These are phyloP conservation scores for Coniella vitis DNA, from an alignment of 2,329 filamentous ascomycete genomes.

Conservation along the genomic window DNA sequence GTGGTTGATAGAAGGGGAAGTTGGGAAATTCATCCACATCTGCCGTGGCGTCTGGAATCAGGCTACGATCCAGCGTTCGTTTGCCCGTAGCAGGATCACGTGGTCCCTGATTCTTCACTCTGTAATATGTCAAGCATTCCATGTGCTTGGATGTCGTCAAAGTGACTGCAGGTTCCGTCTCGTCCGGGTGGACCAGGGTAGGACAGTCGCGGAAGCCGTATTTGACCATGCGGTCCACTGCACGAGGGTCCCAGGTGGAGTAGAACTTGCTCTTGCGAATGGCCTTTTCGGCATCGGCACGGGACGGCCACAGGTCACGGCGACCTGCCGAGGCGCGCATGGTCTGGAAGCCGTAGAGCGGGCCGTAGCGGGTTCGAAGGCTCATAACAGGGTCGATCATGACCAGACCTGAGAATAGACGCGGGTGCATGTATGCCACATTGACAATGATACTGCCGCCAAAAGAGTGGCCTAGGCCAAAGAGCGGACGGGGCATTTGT, in stretches of 20 bases:
- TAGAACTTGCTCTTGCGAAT: conserved; percentile 73
- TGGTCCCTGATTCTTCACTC: conserved; percentile 47
- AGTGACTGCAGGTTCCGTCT: conserved; percentile 44
- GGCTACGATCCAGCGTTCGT: conserved; percentile 31
- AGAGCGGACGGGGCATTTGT: conserved; percentile 71
- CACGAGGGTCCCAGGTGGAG: conserved; percentile 71
- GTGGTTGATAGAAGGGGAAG: conserved; percentile 61
- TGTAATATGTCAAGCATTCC: conserved; percentile 73
- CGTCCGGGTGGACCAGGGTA: conserved; percentile 50
- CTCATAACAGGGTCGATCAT: conserved; percentile 81
- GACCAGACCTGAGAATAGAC: conserved; percentile 67
- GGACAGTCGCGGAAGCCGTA: conserved; percentile 72
- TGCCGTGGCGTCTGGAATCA: conserved; percentile 39
- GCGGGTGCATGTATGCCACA: conserved; percentile 70
- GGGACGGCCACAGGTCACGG: conserved; percentile 76
- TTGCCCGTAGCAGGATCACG: conserved; percentile 27
- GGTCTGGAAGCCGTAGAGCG: conserved; percentile 35
- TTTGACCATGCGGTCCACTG: conserved; percentile 65
- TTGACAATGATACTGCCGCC: conserved; percentile 69
- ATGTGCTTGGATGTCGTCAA: conserved; percentile 80
- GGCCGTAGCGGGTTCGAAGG: conserved; percentile 33
- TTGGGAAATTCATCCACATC: conserved; percentile 26
- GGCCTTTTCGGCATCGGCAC: conserved; percentile 56
- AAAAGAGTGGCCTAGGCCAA: conserved; percentile 87
- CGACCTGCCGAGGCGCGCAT: conserved; percentile 58